Base-by-base conservation (phyloP, 306 rosid species). In the Prunus persica region DNA sequence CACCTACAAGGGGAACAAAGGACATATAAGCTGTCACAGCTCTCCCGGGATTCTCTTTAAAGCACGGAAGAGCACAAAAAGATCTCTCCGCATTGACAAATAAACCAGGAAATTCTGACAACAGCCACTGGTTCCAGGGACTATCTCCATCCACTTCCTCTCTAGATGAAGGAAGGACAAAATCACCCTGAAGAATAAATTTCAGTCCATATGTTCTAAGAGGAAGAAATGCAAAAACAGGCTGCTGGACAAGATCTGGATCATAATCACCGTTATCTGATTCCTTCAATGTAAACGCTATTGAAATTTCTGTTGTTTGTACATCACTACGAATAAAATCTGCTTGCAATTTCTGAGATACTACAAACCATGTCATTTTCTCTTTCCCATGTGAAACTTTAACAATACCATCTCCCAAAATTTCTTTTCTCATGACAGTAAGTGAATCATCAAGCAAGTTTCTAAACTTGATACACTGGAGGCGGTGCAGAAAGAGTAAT, bases 111-210 rank as follows among this genome's bases (percentile, higher is more conserved):
- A 90, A 92, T 85, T 94, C 92, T 14, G 95, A 89, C 83, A 94
- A 81, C 66, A 94, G 80, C 97, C 96, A 94, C 79, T 94, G 98
- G 76, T 94, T 94, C 98, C 98, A 92, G 57, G 95, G 90, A 82
- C 96, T 94, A 79, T 90, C 90, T 34, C 96, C 98, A 67, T 94
- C 98, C 80, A 94, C 98, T 81, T 94, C 98, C 88, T 94, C 98
- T 83, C 98, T 87, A 62, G 98, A 94, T 49, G 98, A 94, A n/a
- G 98, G 96, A 81, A 94, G 91, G 81, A 89, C 93, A 86, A 94
- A 94, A 88, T 94, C 94, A 28, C 98, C 98, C 87, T 94, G 98
- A 82, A 94, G 84, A 76, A 94, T 94, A 80, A 94, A 90, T 74
- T 89, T 94, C 76, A 94, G 85, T 76, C 98, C 98, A 78, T 92